Base-by-base conservation (phyloP, 2,329 filamentous ascomycete species). In the Remersonia thermophila region DNA sequence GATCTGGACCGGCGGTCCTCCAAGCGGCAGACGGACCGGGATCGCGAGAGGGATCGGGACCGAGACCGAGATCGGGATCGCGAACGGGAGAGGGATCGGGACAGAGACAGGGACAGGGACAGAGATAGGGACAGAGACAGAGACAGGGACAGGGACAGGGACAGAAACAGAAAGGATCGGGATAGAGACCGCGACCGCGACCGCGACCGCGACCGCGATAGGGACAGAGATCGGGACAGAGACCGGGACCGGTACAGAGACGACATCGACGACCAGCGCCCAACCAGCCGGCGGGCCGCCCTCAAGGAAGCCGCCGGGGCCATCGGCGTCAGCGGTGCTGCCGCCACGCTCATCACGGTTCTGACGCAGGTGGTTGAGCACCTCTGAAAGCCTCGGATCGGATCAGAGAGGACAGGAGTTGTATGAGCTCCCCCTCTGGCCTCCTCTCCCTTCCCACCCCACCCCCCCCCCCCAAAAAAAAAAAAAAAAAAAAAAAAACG, bases 291-390 rank as follows among this genome's bases (percentile, higher is more conserved):
- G 47, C 66, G 60, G 50, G 66, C 62, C 47, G 58, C 57, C 10
- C 66, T 66, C 54, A 66, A 67, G 32, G 70, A 73, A 43, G 67
- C 71, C 12, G 58, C 77, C 3, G 64, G 66, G 2, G 71, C 69
- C 1, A 73, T 71, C 4, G 68, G 73, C 1, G 69, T 79, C 20
- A 73, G 73, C 3, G 71, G 73, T 8, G 73, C 72, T 0, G 73
- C 74, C 1, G 71, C 67, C 3, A 74, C 70, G 36, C 53, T 78
- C 41, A 48, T 77, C 31, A 67, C 66, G 36, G 71, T 77, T 1
- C 54, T 78, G 23, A 65, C 68, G 3, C 71, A 78, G 50, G 73
- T 72, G 17, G 71, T 71, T 6, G 46, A 49, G 41, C 27, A 44
- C 50, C 30, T 59, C 32, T 39, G 33, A 23, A 23, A 23, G 20